Percentiles rank a stretch among this genome's conserved stretches.
phyloP scores from a whole-genome alignment of 2,329 filamentous ascomycete species.

The Aspergillus udagawae region DNA sequence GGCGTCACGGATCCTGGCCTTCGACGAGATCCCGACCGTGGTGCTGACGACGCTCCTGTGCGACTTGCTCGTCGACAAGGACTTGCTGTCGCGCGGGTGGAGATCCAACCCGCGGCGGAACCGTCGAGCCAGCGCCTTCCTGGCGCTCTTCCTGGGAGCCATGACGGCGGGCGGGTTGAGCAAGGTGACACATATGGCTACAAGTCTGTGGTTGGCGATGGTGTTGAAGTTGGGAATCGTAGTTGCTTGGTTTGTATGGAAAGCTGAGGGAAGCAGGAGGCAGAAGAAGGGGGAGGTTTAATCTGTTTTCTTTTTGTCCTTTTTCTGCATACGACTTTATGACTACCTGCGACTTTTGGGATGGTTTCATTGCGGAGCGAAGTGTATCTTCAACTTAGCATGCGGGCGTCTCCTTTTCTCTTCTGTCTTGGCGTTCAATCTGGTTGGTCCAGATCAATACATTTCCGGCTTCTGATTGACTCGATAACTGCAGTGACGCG shows the following conservation, averaged over 20 bases:
- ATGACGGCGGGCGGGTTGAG: slow-evolving; percentile 40
- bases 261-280: slow-evolving; percentile 8
- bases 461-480: too few relatives aligned
- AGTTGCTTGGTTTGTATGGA: slow-evolving; percentile 37
- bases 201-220: slow-evolving; percentile 39
- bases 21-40: slow-evolving; percentile 41
- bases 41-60: slow-evolving; percentile 40
- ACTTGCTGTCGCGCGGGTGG: slow-evolving; percentile 20
- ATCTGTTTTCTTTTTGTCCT: background rate
- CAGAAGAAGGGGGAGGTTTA: slow-evolving; percentile 5
- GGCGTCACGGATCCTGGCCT: slow-evolving; percentile 32
- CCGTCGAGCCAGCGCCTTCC: slow-evolving; percentile 32
- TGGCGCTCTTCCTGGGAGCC: slow-evolving; percentile 38
- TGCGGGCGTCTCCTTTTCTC: too few relatives aligned
- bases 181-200: slow-evolving; percentile 31
- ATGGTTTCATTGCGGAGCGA: background rate
- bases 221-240: slow-evolving; percentile 34
- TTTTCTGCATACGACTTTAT: background rate
- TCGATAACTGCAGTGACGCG: too few relatives aligned
- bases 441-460: too few relatives aligned
- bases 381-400: too few relatives aligned
- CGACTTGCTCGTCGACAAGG: slow-evolving; percentile 36
- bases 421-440: too few relatives aligned
- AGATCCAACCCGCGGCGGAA: slow-evolving; percentile 31
- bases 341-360: background rate